Percentiles rank a stretch among this genome's conserved stretches.
Evolutionary conservation across 306 rosid species (phyloP).

Genomic region (Malus domestica): DNA sequence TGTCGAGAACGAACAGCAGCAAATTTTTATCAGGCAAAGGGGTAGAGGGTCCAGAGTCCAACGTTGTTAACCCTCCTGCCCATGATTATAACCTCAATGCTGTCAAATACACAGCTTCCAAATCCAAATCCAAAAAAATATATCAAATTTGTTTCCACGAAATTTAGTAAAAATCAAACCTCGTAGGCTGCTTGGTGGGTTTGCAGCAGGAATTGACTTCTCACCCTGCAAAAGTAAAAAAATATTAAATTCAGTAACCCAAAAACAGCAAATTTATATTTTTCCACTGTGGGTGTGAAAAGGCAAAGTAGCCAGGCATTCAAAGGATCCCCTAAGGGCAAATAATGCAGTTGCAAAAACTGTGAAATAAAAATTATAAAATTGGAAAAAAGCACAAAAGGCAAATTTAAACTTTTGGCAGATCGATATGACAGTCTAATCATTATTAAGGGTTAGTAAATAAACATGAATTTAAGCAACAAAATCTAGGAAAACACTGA

Average conservation of each 20-base stretch:
- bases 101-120: background rate
- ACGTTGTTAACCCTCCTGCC: conserved; percentile 28
- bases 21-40: conserved; percentile 59
- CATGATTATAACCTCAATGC: conserved; percentile 10
- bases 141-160: background rate
- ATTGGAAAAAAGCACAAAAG: conserved; percentile 28
- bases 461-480: conserved; percentile 14
- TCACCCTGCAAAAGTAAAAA: conserved; percentile 36
- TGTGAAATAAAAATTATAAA: conserved; percentile 25
- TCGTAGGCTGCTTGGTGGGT: conserved; percentile 28
- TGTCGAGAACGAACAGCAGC: conserved; percentile 52
- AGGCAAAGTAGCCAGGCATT: conserved; percentile 36
- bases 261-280: background rate
- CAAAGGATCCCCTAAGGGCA: conserved; percentile 32
- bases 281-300: conserved; percentile 24
- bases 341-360: conserved; percentile 31
- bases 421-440: conserved; percentile 33
- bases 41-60: conserved; percentile 52
- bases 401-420: conserved; percentile 47
- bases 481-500: background rate
- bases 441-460: conserved; percentile 25
- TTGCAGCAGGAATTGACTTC: conserved; percentile 38
- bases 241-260: conserved; percentile 8
- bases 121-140: background rate
- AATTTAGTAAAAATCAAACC: conserved; percentile 23